A percentile compares a stretch with the other conserved stretches of the same genome.
Evolutionary conservation across 108 stramenopile species (phyloP).

Genomic region (Pseudonitzschia multiseries): DNA sequence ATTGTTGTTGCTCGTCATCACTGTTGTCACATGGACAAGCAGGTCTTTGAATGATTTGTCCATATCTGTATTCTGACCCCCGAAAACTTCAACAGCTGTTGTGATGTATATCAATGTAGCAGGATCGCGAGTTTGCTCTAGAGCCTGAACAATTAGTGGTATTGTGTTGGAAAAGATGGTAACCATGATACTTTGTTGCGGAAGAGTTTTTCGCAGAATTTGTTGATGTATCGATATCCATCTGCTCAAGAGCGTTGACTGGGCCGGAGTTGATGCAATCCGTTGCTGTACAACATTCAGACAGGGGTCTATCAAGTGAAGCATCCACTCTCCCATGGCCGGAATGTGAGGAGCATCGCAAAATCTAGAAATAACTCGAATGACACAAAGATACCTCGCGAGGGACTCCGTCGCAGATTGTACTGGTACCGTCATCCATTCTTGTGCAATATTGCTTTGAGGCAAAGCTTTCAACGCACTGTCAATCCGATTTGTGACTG

Average conservation of each 20-base stretch:
- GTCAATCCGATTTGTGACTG: conserved; percentile 34
- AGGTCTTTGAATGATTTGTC: conserved; percentile 39
- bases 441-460: neutral
- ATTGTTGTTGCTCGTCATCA: conserved; percentile 24
- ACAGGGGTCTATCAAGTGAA: conserved; percentile 7
- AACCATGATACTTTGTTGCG: conserved; percentile 18
- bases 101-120: conserved; percentile 51
- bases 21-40: conserved; percentile 43
- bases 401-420: conserved; percentile 42
- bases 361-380: conserved; percentile 45
- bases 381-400: conserved; percentile 31
- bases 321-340: conserved; percentile 22
- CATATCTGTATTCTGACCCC: conserved; percentile 17
- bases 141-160: conserved; percentile 53
- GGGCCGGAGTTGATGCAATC: conserved; percentile 2
- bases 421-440: conserved; percentile 2
- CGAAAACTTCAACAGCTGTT: conserved; percentile 61
- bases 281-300: conserved; percentile 4
- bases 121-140: conserved; percentile 45
- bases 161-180: conserved; percentile 44
- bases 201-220: conserved; percentile 43
- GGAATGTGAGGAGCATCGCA: conserved; percentile 40
- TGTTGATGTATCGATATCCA: conserved; percentile 46
- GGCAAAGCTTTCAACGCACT: conserved; percentile 33
- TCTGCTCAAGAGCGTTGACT: conserved; percentile 9